These are phyloP conservation scores for Sporothrix brunneoviolacea DNA, from an alignment of 2,329 filamentous ascomycete genomes.

Conservation along the genomic window DNA sequence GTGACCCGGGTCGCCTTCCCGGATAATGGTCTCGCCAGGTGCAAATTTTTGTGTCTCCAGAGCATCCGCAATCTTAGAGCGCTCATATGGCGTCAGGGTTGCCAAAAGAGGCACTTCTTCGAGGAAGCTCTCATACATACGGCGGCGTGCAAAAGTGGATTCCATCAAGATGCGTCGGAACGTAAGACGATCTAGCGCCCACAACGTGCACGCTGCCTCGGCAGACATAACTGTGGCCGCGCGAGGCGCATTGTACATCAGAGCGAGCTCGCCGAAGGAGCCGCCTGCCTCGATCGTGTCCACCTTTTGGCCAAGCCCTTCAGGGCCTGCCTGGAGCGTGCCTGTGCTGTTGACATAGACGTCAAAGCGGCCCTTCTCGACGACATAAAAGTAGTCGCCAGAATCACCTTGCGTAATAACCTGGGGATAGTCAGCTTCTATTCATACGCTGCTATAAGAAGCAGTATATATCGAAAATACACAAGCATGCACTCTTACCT, in stretches of 20 bases:
- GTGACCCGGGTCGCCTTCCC: conserved; percentile 83
- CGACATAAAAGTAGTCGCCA: conserved; percentile 96
- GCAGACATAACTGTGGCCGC: conserved; percentile 88
- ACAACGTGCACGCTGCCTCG: conserved; percentile 71
- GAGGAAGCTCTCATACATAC: conserved; percentile 95
- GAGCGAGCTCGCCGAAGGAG: conserved; percentile 90
- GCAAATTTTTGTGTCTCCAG: conserved; percentile 85
- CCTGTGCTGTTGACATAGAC: conserved; percentile 81
- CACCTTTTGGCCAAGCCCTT: conserved; percentile 79
- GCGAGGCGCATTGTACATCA: conserved; percentile 98
- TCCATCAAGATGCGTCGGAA: conserved; percentile 99
- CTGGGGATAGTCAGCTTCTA: conserved; percentile 35
- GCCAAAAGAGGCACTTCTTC: conserved; percentile 85
- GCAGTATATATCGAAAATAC: too few species aligned
- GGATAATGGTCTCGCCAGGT: conserved; percentile 75
- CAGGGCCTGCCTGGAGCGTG: conserved; percentile 67
- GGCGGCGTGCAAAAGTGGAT: conserved; percentile 87
- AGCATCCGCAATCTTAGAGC: conserved; percentile 95
- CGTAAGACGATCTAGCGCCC: conserved; percentile 90
- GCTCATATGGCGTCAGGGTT: conserved; percentile 81
- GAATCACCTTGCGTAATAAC: conserved; percentile 94
- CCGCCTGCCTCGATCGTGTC: conserved; percentile 77
- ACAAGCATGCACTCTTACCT: conserved; percentile 39
- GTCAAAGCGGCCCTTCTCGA: conserved; percentile 85
- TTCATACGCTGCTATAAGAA: too few species aligned